Conservation (phyloP, 2,329 filamentous ascomycete species). For the Fusarium zealandicum region DNA sequence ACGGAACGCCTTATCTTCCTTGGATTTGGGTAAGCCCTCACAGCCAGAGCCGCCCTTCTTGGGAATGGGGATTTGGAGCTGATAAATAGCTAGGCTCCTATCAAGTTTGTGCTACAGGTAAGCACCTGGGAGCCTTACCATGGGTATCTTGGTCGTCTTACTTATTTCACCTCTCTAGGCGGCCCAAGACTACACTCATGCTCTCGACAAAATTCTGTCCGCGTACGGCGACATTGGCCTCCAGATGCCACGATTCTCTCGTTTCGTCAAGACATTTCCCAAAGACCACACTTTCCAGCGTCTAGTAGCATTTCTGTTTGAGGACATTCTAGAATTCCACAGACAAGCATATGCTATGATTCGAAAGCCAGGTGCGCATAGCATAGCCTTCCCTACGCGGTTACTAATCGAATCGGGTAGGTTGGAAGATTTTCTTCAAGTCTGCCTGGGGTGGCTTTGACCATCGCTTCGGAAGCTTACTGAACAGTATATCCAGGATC, state of each 20-base stretch:
- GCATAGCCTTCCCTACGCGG: background rate
- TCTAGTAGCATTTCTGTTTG: background rate
- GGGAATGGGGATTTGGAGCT: too few species aligned
- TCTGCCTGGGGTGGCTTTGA: constrained; percentile 7
- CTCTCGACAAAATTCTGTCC: constrained; percentile 1
- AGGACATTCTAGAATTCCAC: constrained; percentile 7
- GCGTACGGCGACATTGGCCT: constrained; percentile 1
- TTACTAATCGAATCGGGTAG: background rate
- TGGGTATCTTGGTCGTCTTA: background rate
- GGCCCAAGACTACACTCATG: background rate
- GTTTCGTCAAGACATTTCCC: background rate
- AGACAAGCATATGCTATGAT: background rate
- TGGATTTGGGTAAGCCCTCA: background rate
- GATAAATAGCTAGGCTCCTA: background rate
- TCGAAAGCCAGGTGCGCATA: background rate
- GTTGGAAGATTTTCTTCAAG: constrained; percentile 8
- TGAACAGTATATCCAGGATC: constrained; percentile 1
- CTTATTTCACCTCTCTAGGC: background rate
- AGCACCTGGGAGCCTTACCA: background rate
- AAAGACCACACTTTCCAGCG: background rate
- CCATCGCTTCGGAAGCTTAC: background rate
- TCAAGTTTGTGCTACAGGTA: constrained; percentile 2
- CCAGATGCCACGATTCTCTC: constrained; percentile 1
- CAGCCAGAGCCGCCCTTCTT: too few species aligned
- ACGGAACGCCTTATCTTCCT: constrained; percentile 1